Evolutionary conservation across 2,329 filamentous ascomycete species (phyloP).

Genomic region (Colletotrichum tropicicola): DNA sequence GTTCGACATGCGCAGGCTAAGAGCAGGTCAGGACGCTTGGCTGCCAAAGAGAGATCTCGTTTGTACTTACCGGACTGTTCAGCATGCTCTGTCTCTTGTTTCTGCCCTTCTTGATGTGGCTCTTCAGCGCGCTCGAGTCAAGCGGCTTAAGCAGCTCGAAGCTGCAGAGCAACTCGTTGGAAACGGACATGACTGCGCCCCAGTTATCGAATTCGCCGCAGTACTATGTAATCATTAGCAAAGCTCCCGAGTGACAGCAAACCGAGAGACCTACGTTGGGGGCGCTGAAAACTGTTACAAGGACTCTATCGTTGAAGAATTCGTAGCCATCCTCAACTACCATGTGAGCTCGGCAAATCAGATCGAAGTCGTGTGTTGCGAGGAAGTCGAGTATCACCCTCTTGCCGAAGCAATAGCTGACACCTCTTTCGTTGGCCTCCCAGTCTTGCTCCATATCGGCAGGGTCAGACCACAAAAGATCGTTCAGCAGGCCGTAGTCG

Average conservation of each 20-base stretch:
- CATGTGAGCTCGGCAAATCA: slow-evolving; percentile 98
- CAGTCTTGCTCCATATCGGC: slow-evolving; percentile 98
- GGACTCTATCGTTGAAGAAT: slow-evolving; percentile 93
- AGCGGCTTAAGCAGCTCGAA: slow-evolving; percentile 97
- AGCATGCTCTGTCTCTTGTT: slow-evolving; percentile 95
- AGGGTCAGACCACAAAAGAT: slow-evolving; percentile 96
- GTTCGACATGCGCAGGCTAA: slow-evolving; percentile 64
- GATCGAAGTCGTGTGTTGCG: slow-evolving; percentile 92
- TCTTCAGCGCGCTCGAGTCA: slow-evolving; percentile 95
- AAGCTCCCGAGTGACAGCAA: background rate
- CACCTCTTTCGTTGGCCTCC: slow-evolving; percentile 96
- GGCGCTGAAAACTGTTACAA: slow-evolving; percentile 97
- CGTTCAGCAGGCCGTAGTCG: slow-evolving; percentile 94
- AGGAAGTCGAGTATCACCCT: slow-evolving; percentile 98
- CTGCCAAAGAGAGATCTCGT: background rate
- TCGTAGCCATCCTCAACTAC: slow-evolving; percentile 99
- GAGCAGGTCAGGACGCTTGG: slow-evolving; percentile 20
- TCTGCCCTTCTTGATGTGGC: slow-evolving; percentile 97
- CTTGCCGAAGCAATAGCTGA: slow-evolving; percentile 98
- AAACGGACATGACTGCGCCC: slow-evolving; percentile 99
- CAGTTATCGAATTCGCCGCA: slow-evolving; percentile 99
- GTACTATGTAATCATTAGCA: slow-evolving; percentile 69
- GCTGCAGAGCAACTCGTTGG: slow-evolving; percentile 90
- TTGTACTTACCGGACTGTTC: slow-evolving; percentile 86
- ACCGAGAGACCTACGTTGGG: slow-evolving; percentile 78